Evolutionary conservation across 2,329 filamentous ascomycete species (phyloP), one percentile per base, ranked within the genome.

Genomic region (Laburnicola sp.): DNA sequence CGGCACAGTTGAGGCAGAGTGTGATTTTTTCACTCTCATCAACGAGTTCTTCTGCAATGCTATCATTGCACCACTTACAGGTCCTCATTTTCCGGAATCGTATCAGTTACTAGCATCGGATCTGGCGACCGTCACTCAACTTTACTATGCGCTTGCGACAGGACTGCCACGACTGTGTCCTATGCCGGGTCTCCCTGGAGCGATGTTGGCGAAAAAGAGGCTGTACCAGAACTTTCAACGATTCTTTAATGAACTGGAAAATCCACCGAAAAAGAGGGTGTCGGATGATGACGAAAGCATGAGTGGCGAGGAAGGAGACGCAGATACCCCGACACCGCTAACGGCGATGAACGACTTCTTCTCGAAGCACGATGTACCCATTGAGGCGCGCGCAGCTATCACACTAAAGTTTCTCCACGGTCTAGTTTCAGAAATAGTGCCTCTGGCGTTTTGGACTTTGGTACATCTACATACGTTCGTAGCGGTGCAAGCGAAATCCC

Each of bases 121-220:
- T 60, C 59, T 87, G 3, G 82, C 80, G 66, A 75, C 70, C 4
- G 70, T 86, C 53, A 82, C 86, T 56, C 66, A 70, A 21, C 78
- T 78, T 4, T 82, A 84, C 60, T 75, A 78, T 38, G 75, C 77
- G 21, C 73, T 87, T 26, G 72, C 81, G 2, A 73, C 80, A 7
- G 84, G 84, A 0, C 62, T 83, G 3, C 82, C 83, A 10, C 76
- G 80, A 22, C 82, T 80, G 74, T 65, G 79, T 16, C 83, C 83
- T 3, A 71, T 81, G 25, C 81, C 81, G 2, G 73, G 75, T 66
- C 49, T 73, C 5, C 68, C 70, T 6, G 60, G 59, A 28, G 66
- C 69, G 6, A 62, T 59, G 35, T 46, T 73, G 41, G 74, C 75
- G 8, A 65, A 62, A 45, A 71, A 63, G 42, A 59, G 69, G 21